Conservation (phyloP, 208 protist genomes). For the Blastocrithidia nonstop region DNA sequence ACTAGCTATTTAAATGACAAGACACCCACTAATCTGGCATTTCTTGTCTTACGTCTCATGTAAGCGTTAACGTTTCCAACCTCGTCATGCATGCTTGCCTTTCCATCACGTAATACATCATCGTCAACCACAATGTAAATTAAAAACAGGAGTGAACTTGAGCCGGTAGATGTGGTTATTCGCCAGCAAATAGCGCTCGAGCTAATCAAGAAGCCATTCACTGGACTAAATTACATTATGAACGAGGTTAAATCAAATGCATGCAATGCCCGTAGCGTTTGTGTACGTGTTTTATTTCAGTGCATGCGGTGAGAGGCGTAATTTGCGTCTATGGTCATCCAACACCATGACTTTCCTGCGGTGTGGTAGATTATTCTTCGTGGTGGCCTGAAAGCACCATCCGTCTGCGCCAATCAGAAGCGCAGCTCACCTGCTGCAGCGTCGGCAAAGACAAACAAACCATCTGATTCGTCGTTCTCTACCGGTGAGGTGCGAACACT, state of each 20-base stretch:
- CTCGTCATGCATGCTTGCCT: no score
- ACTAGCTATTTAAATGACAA: no score
- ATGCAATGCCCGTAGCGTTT: slow-evolving; percentile 18
- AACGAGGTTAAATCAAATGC: slow-evolving; percentile 35
- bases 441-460: not conserved
- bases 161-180: slow-evolving; percentile 42
- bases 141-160: no score
- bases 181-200: slow-evolving; percentile 60
- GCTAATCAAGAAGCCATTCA: slow-evolving; percentile 54
- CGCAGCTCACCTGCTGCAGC: not conserved
- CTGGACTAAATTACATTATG: slow-evolving; percentile 39
- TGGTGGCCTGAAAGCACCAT: slow-evolving; percentile 31
- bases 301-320: slow-evolving; percentile 68
- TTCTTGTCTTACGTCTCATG: no score
- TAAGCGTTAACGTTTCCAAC: no score
- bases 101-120: slow-evolving; percentile 55
- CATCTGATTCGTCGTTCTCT: not conserved
- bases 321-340: slow-evolving; percentile 62
- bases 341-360: slow-evolving; percentile 47
- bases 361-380: slow-evolving; percentile 66
- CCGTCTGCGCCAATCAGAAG: not conserved
- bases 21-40: no score
- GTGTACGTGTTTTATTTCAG: slow-evolving; percentile 70
- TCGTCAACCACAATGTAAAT: slow-evolving; percentile 10
- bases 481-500: no score